These are phyloP conservation scores for Solanum hybrid DNA, from an alignment of 305 asterid species.

Conservation along the genomic window DNA sequence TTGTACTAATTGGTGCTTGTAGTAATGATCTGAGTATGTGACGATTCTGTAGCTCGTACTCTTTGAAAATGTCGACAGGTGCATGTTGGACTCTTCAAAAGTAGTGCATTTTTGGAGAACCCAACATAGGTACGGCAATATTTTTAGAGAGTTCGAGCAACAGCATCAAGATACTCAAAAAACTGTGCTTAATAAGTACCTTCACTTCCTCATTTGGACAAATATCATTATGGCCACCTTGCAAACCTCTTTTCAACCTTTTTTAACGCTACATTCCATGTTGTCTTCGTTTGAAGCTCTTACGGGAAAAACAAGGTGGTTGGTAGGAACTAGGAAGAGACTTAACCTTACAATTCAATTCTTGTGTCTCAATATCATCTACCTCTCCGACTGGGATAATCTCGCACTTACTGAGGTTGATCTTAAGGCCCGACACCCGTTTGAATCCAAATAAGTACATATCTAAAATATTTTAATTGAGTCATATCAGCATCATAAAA, in stretches of 20 bases:
- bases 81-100: not conserved
- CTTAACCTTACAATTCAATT: not conserved
- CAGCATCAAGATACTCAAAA: not conserved
- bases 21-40: not conserved
- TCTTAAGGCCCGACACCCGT: not conserved
- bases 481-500: not conserved
- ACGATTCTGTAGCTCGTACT: not conserved
- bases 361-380: not conserved
- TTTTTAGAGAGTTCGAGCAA: not conserved
- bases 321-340: not conserved
- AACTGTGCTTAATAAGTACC: not conserved
- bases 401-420: not conserved
- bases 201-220: not conserved
- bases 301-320: not conserved
- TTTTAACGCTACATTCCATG: not conserved
- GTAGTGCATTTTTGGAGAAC: not conserved
- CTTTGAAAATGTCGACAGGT: not conserved
- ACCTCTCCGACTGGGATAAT: not conserved
- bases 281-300: not conserved
- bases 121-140: not conserved
- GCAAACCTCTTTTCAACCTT: not conserved
- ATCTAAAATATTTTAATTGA: not conserved
- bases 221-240: not conserved
- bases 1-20: not conserved
- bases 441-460: not conserved